Base-by-base conservation (phyloP, 2,329 filamentous ascomycete species). In the Fusarium sp. region DNA sequence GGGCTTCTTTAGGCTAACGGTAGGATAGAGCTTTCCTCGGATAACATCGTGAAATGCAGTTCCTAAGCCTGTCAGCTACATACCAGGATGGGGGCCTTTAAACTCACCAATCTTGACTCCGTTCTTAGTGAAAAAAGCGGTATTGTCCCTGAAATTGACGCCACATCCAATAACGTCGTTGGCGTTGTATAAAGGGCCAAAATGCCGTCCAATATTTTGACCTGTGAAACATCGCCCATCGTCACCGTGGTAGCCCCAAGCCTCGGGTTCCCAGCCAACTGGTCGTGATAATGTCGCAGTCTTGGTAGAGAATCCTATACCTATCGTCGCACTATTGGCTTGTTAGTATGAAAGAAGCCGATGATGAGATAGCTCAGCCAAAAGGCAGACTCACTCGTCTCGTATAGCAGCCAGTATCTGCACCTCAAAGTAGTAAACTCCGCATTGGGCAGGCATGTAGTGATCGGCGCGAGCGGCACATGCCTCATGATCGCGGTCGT, bases 371-470 rank as follows among this genome's bases (percentile, higher is more conserved):
- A 27, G 43, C 18, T 64, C 31, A 35, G 29, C 24, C 22, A 60
- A 35, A 37, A 59, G 65, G 10, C 24, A n/a, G 11, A 87, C 88
- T 64, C 84, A 91, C 88, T 91, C 89, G 50, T 90, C 88, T 72
- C 84, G 83, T 78, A 87, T 88, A 62, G 84, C 86, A 18, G 85
- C 83, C 29, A 88, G 67, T 57, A 91, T 85, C 18, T 84, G 84
- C 27, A 93, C 88, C 81, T 99, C 97, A 80, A 92, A 99, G 82
- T 99, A 99, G 83, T 98, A 99, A 69, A 99, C 92, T 2, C 97
- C 97, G 76, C 94, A 97, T 79, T 97, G 93, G 39, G 91, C 88
- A 5, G 97, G 95, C 91, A 98, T 98, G 58, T 92, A 90, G 81
- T 95, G 88, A 82, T 99, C 93, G 31, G 95, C 91, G 65, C 97